Evolutionary conservation across 352 stramenopile genomes (phyloP).

Genomic region (Phytophthora sp.): DNA sequence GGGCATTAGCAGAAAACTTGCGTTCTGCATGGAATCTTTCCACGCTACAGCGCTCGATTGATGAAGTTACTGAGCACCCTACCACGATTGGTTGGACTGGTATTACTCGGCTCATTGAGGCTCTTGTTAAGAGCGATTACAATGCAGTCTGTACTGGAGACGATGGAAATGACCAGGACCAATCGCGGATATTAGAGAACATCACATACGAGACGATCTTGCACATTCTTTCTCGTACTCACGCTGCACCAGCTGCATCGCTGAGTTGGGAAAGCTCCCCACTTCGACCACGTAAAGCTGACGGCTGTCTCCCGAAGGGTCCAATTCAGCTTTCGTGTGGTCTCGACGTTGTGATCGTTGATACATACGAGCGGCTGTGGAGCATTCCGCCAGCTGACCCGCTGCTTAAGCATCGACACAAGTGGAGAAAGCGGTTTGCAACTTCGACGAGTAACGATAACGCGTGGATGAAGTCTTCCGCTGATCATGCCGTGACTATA

Average conservation of each 20-base stretch:
- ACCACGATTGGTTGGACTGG: slow-evolving; percentile 21
- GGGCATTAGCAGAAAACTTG: slow-evolving; percentile 65
- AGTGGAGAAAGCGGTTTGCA: slow-evolving; percentile 73
- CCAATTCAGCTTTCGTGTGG: slow-evolving; percentile 72
- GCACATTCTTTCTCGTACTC: slow-evolving; percentile 75
- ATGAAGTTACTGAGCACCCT: slow-evolving; percentile 24
- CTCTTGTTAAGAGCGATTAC: slow-evolving; percentile 26
- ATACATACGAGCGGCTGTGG: slow-evolving; percentile 85
- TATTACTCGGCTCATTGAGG: slow-evolving; percentile 37
- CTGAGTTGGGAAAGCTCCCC: slow-evolving; percentile 56
- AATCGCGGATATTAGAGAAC: slow-evolving; percentile 53
- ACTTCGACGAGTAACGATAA: slow-evolving; percentile 6
- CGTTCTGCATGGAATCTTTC: slow-evolving; percentile 56
- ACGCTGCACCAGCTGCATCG: slow-evolving; percentile 41
- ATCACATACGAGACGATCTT: slow-evolving; percentile 80
- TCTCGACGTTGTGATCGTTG: slow-evolving; percentile 74
- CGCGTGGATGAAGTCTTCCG: slow-evolving; percentile 48
- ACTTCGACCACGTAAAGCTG: slow-evolving; percentile 40
- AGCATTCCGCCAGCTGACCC: slow-evolving; percentile 82
- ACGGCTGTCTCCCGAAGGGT: slow-evolving; percentile 72
- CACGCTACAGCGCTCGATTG: slow-evolving; percentile 58
- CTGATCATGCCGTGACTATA: slow-evolving; percentile 70
- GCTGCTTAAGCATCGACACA: slow-evolving; percentile 78
- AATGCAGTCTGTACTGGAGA: slow-evolving; percentile 8
- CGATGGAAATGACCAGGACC: slow-evolving; percentile 18